phyloP scores from a whole-genome alignment of 495 filamentous ascomycete genomes.

The Aeminium ludgeri region DNA sequence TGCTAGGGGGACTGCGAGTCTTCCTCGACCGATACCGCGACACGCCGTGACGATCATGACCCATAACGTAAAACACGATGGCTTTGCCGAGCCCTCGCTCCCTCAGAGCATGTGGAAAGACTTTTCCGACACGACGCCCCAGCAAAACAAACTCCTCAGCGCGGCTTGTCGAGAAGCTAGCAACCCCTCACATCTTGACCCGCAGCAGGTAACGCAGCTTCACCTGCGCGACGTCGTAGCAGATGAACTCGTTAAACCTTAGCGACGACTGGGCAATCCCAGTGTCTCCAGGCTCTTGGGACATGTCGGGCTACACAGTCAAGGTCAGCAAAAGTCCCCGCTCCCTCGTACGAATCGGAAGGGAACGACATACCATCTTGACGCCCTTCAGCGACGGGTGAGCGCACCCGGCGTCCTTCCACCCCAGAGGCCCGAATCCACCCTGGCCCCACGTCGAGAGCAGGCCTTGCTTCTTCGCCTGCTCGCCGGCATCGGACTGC shows the following conservation, averaged over 20 bases:
- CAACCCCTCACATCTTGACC: conserved; percentile 31
- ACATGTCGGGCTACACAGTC: conserved; percentile 32
- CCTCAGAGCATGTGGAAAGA: no score
- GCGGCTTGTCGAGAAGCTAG: no score
- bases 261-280: conserved; percentile 24
- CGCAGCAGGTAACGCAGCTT: conserved; percentile 61
- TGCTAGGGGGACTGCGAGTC: no score
- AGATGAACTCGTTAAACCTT: conserved; percentile 58
- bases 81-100: no score
- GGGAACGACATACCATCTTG: conserved; percentile 34
- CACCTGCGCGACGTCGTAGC: conserved; percentile 64
- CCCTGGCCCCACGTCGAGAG: conserved; percentile 55
- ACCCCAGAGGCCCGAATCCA: conserved; percentile 37
- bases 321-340: neutral
- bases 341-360: neutral
- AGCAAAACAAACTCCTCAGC: no score
- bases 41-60: no score
- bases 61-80: no score
- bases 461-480: conserved; percentile 40
- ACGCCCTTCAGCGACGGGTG: conserved; percentile 46
- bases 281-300: conserved; percentile 25
- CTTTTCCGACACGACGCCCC: no score
- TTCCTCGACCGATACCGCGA: no score
- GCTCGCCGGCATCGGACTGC: conserved; percentile 43
- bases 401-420: conserved; percentile 60